Base-by-base conservation (phyloP, 306 rosid species). In the Rubus idaeus region DNA sequence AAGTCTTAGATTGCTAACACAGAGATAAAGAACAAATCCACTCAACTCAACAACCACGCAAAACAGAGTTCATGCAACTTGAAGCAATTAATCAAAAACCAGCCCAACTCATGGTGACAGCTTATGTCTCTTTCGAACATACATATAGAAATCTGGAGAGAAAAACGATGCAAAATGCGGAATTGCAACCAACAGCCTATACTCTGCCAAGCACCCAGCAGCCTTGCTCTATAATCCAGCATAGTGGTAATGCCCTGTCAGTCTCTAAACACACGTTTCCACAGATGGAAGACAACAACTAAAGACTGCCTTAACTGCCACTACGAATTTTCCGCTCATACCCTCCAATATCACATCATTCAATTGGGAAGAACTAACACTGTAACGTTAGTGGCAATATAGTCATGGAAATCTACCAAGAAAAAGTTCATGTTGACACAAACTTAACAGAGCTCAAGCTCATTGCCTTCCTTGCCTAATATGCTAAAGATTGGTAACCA, bases 41-140 rank as follows among this genome's bases (percentile, higher is more conserved):
- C 77, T 73, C 79, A 8, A 16, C 57, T 50, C 61, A 30, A 50
- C 14, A 78, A 83, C 57, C 93, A 79, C 16, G 68, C 77, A 61
- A 75, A 69, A 84, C 46, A 78, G 42, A 80, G 41, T 61, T 80
- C 45, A 68, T 37, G n/a, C 21, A 77, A 26, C 47, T 51, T 51
- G 49, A 71, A 71, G 41, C 14, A 51, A 71, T 45, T 63, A 17
- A 49, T 18, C 74, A 52, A 52, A 16, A 16, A n/a, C 57, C 57
- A 52, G 20, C 57, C 35, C 21, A 52, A 52, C 9, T 0, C 57
- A 6, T 52, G 4, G 57, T 52, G 6, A 51, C 8, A 51, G 8
- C 56, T 14, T 1, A 4, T 5, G n/a, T 51, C 56, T 51, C 52
- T 47, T 47, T 14, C n/a, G 30, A 9, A 58, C 37, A 9, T 23